Conservation (phyloP, 2,329 filamentous ascomycete species). For the Aureobasidium melanogenum region DNA sequence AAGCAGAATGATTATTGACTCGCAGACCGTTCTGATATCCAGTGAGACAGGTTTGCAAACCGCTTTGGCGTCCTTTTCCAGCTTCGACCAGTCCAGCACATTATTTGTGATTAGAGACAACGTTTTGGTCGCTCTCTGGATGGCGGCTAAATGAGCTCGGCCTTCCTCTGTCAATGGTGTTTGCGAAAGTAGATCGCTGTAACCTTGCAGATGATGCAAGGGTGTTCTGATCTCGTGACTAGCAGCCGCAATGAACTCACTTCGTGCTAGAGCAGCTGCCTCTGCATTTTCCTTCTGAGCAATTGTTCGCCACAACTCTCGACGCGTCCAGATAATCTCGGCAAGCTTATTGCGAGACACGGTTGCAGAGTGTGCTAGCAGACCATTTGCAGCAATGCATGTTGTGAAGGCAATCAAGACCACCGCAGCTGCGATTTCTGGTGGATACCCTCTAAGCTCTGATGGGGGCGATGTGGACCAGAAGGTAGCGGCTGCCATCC, state of each 20-base stretch:
- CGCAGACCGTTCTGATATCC: conserved; percentile 25
- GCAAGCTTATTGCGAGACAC: conserved; percentile 20
- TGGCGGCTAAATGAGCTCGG: conserved; percentile 24
- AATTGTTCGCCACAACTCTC: conserved; percentile 27
- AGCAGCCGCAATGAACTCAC: conserved; percentile 28
- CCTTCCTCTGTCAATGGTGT: conserved; percentile 25
- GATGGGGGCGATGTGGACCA: conserved; percentile 22
- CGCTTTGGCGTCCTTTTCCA: conserved; percentile 26
- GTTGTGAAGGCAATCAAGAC: conserved; percentile 26
- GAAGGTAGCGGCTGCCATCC: conserved; percentile 25
- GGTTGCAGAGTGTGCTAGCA: conserved; percentile 28
- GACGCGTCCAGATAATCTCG: conserved; percentile 27
- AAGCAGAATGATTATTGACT: conserved; percentile 26
- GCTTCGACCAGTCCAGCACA: conserved; percentile 29
- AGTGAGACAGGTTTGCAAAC: conserved; percentile 24
- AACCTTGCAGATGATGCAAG: conserved; percentile 29
- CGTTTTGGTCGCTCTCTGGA: conserved; percentile 28
- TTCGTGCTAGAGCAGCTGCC: conserved; percentile 24
- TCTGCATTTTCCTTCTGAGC: conserved; percentile 28
- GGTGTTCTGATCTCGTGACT: conserved; percentile 31
- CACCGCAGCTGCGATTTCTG: conserved; percentile 24
- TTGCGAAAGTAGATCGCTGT: conserved; percentile 26
- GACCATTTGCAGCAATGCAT: conserved; percentile 27
- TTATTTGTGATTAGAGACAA: conserved; percentile 30
- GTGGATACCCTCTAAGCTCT: conserved; percentile 23